A percentile compares a stretch with the other conserved stretches of the same genome.
phyloP scores from a whole-genome alignment of 345 rosid species.

The Triadica sebifera region DNA sequence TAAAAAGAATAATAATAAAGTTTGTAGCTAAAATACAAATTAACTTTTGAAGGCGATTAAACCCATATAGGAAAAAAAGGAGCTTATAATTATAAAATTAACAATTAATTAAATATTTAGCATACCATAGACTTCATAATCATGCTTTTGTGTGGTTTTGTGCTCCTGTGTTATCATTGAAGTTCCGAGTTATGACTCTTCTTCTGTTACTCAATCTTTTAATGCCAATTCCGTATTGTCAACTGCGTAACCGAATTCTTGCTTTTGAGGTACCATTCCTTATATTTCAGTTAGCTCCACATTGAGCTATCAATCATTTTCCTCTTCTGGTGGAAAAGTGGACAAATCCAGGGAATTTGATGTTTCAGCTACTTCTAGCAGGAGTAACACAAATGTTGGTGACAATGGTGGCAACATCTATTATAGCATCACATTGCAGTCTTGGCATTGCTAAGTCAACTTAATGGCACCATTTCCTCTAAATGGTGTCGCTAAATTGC shows the following conservation, averaged over 20 bases:
- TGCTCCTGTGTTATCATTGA: no score
- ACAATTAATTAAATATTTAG: no score
- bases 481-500: no score
- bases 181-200: constrained; percentile 13
- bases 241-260: constrained; percentile 20
- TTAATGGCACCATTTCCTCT: no score
- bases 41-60: no score
- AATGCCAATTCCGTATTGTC: constrained; percentile 21
- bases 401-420: constrained; percentile 81
- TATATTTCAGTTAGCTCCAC: constrained; percentile 36
- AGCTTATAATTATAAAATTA: no score
- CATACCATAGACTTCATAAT: no score
- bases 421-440: constrained; percentile 65
- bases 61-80: no score
- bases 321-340: constrained; percentile 51
- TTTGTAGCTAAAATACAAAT: no score
- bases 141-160: no score
- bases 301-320: constrained; percentile 25
- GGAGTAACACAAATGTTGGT: constrained; percentile 33
- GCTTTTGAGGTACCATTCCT: constrained; percentile 20
- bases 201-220: constrained; percentile 9
- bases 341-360: constrained; percentile 29
- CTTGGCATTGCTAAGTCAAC: no score
- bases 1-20: no score
- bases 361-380: constrained; percentile 39